These are phyloP conservation scores for Groenewaldozyma salmanticensis DNA, from an alignment of 805 yeast species.

Conservation along the genomic window DNA sequence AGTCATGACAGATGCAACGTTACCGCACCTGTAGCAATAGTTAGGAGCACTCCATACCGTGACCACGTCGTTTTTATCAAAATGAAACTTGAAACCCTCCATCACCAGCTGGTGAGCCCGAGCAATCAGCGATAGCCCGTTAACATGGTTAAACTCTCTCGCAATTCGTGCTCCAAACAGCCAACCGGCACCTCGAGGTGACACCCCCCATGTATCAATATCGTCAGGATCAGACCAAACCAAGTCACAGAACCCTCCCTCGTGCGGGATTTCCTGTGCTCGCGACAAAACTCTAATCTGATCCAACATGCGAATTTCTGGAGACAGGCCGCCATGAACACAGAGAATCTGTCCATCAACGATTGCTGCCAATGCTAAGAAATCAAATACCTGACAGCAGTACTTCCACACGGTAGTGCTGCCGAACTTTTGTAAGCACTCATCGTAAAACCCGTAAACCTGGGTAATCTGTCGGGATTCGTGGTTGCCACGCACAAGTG, in stretches of 20 bases:
- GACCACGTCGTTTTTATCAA: constrained; percentile 91
- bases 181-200: constrained; percentile 99
- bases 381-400: constrained; percentile 94
- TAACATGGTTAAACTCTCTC: constrained; percentile 91
- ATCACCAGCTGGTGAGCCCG: constrained; percentile 96
- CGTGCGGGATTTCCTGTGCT: constrained; percentile 98
- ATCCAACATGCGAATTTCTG: constrained; percentile 94
- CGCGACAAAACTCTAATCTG: constrained; percentile 89
- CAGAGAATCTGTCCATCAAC: constrained; percentile 91
- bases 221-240: constrained; percentile 98
- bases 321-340: constrained; percentile 96
- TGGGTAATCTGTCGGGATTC: constrained; percentile 97
- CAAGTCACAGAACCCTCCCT: constrained; percentile 95
- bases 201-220: constrained; percentile 96
- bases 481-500: constrained; percentile 95
- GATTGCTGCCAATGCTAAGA: constrained; percentile 87
- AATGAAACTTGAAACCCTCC: constrained; percentile 97
- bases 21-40: constrained; percentile 95
- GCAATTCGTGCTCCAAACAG: constrained; percentile 90
- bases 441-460: constrained; percentile 96
- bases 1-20: constrained; percentile 97
- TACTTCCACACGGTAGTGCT: constrained; percentile 93
- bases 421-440: constrained; percentile 86
- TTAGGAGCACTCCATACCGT: constrained; percentile 98
- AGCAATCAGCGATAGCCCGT: constrained; percentile 79